Evolutionary conservation across 2,329 filamentous ascomycete genomes (phyloP), one percentile per base, ranked within the genome.

Genomic region (Hypoxylon sp.): DNA sequence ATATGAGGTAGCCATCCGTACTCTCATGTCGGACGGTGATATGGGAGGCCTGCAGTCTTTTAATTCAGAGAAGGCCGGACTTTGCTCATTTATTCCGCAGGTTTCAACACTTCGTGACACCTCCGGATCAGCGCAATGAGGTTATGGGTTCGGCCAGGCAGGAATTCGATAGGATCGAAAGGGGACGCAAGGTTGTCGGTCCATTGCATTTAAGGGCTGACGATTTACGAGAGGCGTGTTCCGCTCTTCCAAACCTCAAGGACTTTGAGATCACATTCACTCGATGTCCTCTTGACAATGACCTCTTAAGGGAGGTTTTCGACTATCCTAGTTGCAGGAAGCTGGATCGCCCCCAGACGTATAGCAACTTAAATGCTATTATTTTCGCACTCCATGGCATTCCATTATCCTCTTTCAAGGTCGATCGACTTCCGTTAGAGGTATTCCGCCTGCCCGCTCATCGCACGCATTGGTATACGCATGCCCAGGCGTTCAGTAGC

Each of bases 361-460:
- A 78, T 71, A 78, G 79, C 70, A 80, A 81, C 65, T 72, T 82
- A 46, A 78, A 81, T 66, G 75, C 79, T 60, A 77, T 82, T 64
- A 77, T 81, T 41, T 77, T 77, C 34, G 80, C 80, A 30, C 65
- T 80, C 56, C 77, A 80, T 41, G 79, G 80, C 32, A 69, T 78
- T 32, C 73, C 73, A 19, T 75, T 83, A 45, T 69, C 73, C 10
- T 79, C 80, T 4, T 78, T 84, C 62, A 75, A 79, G 52, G 76
- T 84, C 60, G 82, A 84, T 71, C 79, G 81, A 11, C 76, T 84
- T 53, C 82, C 82, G 6, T 76, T 83, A 48, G 81, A 83, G 66
- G 73, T 82, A 14, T 81, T 83, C 67, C 78, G 79, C 52, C 59
- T 79, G 43, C 70, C 76, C 7, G 74, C 73, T 46, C 77, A 82